Base-by-base conservation (phyloP, 1,284 basidiomycete species). In the Irpex sp. region DNA sequence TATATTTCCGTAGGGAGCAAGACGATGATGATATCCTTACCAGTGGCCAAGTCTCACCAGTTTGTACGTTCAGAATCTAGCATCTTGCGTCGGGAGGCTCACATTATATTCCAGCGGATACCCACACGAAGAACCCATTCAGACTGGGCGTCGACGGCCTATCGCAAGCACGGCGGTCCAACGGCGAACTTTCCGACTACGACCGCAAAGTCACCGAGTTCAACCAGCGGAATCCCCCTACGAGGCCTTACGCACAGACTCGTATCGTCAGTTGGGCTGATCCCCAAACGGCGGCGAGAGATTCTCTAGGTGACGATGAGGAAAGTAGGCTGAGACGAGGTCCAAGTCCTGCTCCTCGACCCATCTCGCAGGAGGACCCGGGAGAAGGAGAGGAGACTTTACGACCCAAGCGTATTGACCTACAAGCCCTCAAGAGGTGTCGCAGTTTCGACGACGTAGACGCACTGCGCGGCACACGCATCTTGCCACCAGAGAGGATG, bases 21-120 rank as follows among this genome's bases (percentile, higher is more conserved):
- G 85, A 86, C 7, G 88, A 89, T 7, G 89, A 88, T 11, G 86
- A 87, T 21, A 71, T 84, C 15, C 73, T 87, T 62, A 90, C 89
- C 70, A 92, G 90, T 68, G 88, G 89, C 1, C 89, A 90, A 70
- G 83, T 79, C 6, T 92, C 89, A 21, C 89, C 89, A 5, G 76
- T 82, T 65, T 86, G 88, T 87, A 70, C 66, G 83, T 80, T n/a
- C 19, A 43, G 0, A 8, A 56, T 19, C 8, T 59, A 50, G 59
- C 21, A 46, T 61, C n/a, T 47, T 15, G 58, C 66, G 54, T 56
- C n/a, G 43, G 47, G n/a, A 13, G 31, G 1, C 33, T 35, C 33
- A 26, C 19, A 21, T 21, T 33, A 39, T 36, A 5, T 1, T 26
- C 39, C 55, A 79, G 77, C 79, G 59, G 72, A 77, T 65, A 70